Evolutionary conservation across 352 stramenopile species (phyloP).

Genomic region (Phytopythium chamaehyphon): DNA sequence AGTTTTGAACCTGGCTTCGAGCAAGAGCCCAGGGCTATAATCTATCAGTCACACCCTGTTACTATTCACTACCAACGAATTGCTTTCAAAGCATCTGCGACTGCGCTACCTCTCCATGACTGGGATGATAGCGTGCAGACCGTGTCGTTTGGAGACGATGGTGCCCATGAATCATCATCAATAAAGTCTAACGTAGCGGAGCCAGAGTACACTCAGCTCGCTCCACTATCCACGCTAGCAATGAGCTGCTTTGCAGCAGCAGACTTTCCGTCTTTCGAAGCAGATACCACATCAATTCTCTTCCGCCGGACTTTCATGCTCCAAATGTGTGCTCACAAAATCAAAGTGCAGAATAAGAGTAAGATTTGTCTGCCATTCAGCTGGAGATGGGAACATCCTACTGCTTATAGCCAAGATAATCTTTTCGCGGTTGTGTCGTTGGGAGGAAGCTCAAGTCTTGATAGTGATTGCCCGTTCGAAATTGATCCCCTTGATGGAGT

Average conservation of each 20-base stretch:
- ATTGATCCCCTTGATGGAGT: conserved; percentile 61
- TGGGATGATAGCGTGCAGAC: conserved; percentile 81
- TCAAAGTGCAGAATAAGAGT: conserved; percentile 66
- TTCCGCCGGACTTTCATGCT: conserved; percentile 89
- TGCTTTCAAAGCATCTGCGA: conserved; percentile 24
- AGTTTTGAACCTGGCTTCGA: conserved; percentile 45
- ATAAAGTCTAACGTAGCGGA: conserved; percentile 30
- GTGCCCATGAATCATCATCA: not conserved
- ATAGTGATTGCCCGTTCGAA: conserved; percentile 83
- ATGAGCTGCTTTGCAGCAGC: conserved; percentile 67
- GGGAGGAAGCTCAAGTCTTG: conserved; percentile 6
- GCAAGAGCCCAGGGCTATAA: conserved; percentile 17
- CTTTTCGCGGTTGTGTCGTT: conserved; percentile 4
- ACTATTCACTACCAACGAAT: conserved; percentile 52
- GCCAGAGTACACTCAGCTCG: conserved; percentile 41
- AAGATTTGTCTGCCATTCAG: conserved; percentile 56
- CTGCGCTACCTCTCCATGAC: conserved; percentile 18
- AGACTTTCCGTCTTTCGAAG: conserved; percentile 55
- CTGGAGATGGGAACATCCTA: conserved; percentile 47
- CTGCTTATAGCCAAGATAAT: conserved; percentile 8
- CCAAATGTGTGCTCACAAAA: conserved; percentile 72
- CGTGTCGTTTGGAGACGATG: conserved; percentile 42
- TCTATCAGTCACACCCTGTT: conserved; percentile 35
- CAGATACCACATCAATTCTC: conserved; percentile 45
- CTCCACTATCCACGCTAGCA: conserved; percentile 25